phyloP scores from a whole-genome alignment of 176 grass and related monocot species.

The Poa annua region DNA sequence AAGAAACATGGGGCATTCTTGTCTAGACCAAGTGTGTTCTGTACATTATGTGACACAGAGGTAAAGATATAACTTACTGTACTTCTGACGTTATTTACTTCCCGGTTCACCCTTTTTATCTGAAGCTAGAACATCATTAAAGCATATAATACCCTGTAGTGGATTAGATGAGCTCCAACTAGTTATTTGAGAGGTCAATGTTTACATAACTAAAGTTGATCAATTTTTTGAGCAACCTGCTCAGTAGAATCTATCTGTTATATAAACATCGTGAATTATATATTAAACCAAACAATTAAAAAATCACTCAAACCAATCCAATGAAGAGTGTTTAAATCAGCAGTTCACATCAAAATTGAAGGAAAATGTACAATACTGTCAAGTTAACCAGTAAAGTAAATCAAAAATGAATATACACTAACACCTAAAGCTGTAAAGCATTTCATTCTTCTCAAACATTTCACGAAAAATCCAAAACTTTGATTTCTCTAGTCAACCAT shows the following conservation, averaged over 20 bases:
- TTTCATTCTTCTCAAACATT: background rate
- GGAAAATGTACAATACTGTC: background rate
- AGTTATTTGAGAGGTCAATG: background rate
- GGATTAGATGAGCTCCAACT: background rate
- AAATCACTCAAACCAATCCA: background rate
- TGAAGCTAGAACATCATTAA: background rate
- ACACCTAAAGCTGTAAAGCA: background rate
- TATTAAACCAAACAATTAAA: background rate
- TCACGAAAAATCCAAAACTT: background rate
- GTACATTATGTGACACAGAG: background rate
- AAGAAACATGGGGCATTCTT: background rate
- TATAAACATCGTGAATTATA: background rate
- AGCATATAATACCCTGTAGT: background rate
- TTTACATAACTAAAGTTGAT: background rate
- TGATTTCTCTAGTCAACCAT: background rate
- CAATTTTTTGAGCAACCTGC: background rate
- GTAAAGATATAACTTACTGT: background rate
- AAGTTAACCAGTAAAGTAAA: background rate
- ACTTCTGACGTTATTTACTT: background rate
- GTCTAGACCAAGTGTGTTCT: background rate
- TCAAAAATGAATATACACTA: background rate
- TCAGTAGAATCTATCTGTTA: background rate
- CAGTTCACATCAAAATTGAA: background rate
- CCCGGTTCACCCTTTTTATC: background rate
- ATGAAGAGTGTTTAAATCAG: background rate